Evolutionary conservation across 208 protist genomes (phyloP), one percentile per base, ranked within the genome.

Genomic region (Leishmania amazonensis): DNA sequence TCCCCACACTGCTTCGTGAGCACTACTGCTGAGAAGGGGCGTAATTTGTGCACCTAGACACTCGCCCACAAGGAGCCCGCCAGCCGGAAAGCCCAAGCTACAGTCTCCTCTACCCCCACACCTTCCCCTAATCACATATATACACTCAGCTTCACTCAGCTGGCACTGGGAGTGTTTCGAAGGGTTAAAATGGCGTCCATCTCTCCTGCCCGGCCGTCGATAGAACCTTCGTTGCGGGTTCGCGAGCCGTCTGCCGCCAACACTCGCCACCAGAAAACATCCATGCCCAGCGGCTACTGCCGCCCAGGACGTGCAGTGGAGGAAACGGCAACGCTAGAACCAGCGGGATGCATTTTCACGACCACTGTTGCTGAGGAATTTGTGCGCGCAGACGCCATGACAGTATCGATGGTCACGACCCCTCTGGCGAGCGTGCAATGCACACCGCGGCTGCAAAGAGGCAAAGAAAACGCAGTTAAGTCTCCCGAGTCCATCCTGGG

Each of bases 161-260:
- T 73, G 40, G 40, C 17, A 40, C 68, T 58, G 47, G 9, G 42
- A 54, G 28, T 38, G 71, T n/a, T n/a, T 40, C 42, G 67, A 19
- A 17, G 24, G 21, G 8, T 31, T 49, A 11, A 73, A 11, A 78
- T 85, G 77, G 24, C 58, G 2, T 76, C 77, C 8, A n/a, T 62
- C 8, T 79, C 82, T 38, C 58, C 77, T 15, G 47, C 60, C 7
- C 60, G 31, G 17, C 21, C 13, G 28, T 42, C 72, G 31, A 49
- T 76, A 28, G 60, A 71, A 35, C 77, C 76, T 13, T 71, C 71
- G 2, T 77, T 85, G 47, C 81, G 76, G 47, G 42, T 85, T 15
- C 76, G 81, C 4, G 81, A 76, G 13, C 35, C 74, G 15, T 77
- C 74, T 13, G 35, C 64, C 54, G 74, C 54, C 53, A 77, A 77